These are phyloP conservation scores for Blastobotrys indianensis DNA, from an alignment of 1,139 yeast species.

Conservation along the genomic window DNA sequence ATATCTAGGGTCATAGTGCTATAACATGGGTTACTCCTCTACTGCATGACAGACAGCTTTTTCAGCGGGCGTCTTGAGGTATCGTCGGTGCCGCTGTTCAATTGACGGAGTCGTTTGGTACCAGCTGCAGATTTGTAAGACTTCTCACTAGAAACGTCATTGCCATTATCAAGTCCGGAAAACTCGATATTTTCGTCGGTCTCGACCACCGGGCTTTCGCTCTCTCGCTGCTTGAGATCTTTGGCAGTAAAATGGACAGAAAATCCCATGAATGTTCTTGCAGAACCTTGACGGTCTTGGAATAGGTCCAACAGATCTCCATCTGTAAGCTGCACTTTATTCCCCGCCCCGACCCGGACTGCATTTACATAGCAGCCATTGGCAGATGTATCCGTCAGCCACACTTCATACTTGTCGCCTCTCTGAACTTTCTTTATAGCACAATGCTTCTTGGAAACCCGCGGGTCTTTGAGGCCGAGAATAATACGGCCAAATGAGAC, in stretches of 20 bases:
- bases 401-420: slow-evolving; percentile 49
- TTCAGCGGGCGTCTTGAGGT: slow-evolving; percentile 5
- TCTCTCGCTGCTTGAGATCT: not conserved
- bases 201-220: not conserved
- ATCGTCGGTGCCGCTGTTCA: slow-evolving; percentile 1
- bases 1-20: not conserved
- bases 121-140: too few relatives aligned
- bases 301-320: slow-evolving; percentile 65
- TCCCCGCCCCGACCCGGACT: slow-evolving; percentile 52
- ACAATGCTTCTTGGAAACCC: slow-evolving; percentile 84
- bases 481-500: slow-evolving; percentile 39
- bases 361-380: slow-evolving; percentile 73
- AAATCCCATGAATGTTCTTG: slow-evolving; percentile 9
- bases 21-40: not conserved
- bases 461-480: slow-evolving; percentile 60
- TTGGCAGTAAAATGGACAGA: not conserved
- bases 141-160: not conserved
- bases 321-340: slow-evolving; percentile 53
- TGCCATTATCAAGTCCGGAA: not conserved
- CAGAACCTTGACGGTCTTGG: slow-evolving; percentile 16
- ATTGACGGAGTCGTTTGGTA: slow-evolving; percentile 6
- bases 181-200: not conserved
- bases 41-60: slow-evolving; percentile 3
- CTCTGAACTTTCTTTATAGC: slow-evolving; percentile 49
- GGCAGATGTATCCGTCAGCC: slow-evolving; percentile 76